Evolutionary conservation across 1,284 basidiomycete genomes (phyloP).

Genomic region (Takashimella koratensis): DNA sequence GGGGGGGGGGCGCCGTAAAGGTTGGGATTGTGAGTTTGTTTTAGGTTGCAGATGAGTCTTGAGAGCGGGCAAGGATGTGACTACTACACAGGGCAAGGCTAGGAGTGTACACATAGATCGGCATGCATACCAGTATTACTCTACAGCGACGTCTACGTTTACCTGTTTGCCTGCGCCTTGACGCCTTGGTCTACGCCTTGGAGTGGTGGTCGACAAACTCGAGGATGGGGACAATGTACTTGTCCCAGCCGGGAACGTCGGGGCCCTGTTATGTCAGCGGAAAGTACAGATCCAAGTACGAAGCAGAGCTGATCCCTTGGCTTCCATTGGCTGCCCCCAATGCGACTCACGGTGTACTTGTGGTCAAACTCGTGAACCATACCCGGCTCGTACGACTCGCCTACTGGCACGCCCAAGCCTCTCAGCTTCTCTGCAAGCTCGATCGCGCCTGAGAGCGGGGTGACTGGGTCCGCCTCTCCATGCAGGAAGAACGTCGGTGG

Average conservation of each 20-base stretch:
- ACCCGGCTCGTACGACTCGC: slow-evolving; percentile 14
- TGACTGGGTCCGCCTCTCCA: slow-evolving; percentile 17
- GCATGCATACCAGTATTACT: too few relatives aligned
- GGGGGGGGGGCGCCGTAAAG: too few relatives aligned
- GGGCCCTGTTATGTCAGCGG: slow-evolving; percentile 12
- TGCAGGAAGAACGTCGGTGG: slow-evolving; percentile 31
- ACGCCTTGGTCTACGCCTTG: not conserved
- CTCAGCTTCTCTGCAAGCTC: slow-evolving; percentile 17
- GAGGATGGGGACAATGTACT: slow-evolving; percentile 22
- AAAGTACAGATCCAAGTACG: not conserved
- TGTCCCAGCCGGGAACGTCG: slow-evolving; percentile 15
- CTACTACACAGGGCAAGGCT: too few relatives aligned
- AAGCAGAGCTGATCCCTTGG: not conserved
- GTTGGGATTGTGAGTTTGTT: too few relatives aligned
- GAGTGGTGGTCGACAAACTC: slow-evolving; percentile 22
- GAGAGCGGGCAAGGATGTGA: too few relatives aligned
- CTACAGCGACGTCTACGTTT: too few relatives aligned
- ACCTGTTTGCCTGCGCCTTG: too few relatives aligned
- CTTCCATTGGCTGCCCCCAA: too few relatives aligned
- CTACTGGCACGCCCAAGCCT: slow-evolving; percentile 12
- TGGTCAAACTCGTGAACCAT: slow-evolving; percentile 26
- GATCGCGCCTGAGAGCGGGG: slow-evolving; percentile 19
- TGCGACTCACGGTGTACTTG: slow-evolving; percentile 21
- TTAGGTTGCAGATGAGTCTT: too few relatives aligned
- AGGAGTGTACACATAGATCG: too few relatives aligned